These are phyloP conservation scores for Rhamnella rubrinervis DNA, from an alignment of 331 rosid genomes.

Conservation along the genomic window DNA sequence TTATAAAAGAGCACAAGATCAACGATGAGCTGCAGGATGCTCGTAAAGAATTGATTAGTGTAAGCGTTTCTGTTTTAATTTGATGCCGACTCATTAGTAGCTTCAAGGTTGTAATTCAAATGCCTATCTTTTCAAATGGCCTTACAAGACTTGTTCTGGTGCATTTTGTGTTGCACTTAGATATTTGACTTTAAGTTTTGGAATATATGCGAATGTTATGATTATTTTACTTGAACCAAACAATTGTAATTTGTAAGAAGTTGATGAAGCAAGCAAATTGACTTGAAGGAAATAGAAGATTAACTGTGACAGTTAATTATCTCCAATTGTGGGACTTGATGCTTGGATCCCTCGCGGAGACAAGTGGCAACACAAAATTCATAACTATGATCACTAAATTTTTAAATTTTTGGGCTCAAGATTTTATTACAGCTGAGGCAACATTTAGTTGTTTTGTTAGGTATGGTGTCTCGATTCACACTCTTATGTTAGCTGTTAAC, in stretches of 20 bases:
- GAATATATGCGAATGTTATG: neutral
- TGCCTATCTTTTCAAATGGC: neutral
- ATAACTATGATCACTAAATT: no score
- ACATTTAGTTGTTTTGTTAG: neutral
- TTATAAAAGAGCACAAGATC: constrained; percentile 18
- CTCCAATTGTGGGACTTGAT: no score
- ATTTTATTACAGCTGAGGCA: neutral
- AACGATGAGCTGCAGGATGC: constrained; percentile 17
- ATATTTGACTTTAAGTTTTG: neutral
- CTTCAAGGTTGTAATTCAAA: neutral
- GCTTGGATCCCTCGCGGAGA: no score
- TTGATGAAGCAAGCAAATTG: neutral
- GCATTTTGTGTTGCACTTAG: neutral
- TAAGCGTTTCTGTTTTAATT: neutral
- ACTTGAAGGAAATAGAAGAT: neutral
- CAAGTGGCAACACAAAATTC: no score
- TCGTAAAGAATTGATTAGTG: constrained; percentile 11
- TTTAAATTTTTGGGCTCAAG: no score
- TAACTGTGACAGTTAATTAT: no score
- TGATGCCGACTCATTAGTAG: neutral
- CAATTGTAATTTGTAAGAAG: neutral
- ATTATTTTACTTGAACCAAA: neutral
- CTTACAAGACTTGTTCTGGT: neutral
- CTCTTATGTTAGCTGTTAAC: neutral
- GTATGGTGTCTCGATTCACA: neutral